Evolutionary conservation across 495 filamentous ascomycete species (phyloP), one percentile per base, ranked within the genome.

Genomic region (Penicillium bovifimosum): DNA sequence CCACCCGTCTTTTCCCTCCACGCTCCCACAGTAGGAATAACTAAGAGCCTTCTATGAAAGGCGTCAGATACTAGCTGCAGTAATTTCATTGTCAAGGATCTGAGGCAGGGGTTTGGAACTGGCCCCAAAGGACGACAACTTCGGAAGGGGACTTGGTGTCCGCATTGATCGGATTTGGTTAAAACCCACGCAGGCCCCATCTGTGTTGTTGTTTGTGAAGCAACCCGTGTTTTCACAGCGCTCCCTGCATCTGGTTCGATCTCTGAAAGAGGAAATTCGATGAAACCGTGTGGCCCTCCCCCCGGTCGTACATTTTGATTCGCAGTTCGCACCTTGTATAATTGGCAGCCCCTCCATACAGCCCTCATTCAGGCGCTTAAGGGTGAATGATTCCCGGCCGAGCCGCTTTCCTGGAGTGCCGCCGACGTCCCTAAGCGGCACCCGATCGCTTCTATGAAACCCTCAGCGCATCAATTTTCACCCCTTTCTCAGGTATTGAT

Each of bases 271-370:
- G 41, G 40, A n/a, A 41, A 44, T 57, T 53, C 56, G 48, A 55
- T 55, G 63, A 51, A 56, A 53, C 53, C 59, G 56, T 50, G 9
- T 49, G 52, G 61, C 51, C 38, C 31, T 60, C 52, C 39, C 39
- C 34, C 55, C 59, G 47, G 62, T 63, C 47, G 63, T 63, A 61
- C 64, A 52, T 56, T 57, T 67, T 63, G 61, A 68, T 64, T 63
- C 63, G 58, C 48, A 62, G 69, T 64, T 63, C 63, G 58, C 48
- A 58, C 44, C 48, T 55, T 53, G 58, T 61, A 65, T 60, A 40
- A 60, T 53, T 50, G 54, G 54, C 34, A 50, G 53, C 56, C 63
- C 65, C 52, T 58, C 55, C 56, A 56, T 50, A 56, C 52, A 61
- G 47, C 46, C 39, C 40, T 63, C 59, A 52, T 2, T 32, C 20